These are phyloP conservation scores for Daedalea quercina DNA, from an alignment of 768 basidiomycete genomes.

Conservation along the genomic window DNA sequence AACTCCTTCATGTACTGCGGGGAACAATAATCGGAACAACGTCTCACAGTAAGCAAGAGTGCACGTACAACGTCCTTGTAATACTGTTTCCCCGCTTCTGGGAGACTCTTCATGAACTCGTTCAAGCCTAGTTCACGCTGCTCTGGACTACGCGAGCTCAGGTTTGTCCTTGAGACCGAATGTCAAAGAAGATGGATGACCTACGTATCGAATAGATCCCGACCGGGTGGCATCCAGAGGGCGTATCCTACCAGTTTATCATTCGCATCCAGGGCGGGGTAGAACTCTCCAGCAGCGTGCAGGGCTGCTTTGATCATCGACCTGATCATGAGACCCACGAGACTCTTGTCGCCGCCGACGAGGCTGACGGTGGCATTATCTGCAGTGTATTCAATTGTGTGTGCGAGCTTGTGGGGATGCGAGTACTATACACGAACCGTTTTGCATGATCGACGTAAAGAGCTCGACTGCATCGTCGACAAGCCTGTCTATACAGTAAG, in stretches of 20 bases:
- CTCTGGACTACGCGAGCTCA: conserved; percentile 3
- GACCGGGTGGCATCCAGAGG: conserved; percentile 9
- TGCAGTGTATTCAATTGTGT: background rate
- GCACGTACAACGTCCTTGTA: conserved; percentile 7
- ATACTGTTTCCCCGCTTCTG: conserved; percentile 14
- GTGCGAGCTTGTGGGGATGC: background rate
- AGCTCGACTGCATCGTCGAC: conserved; percentile 8
- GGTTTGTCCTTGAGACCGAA: background rate
- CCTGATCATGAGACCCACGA: conserved; percentile 5
- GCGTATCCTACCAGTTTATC: conserved; percentile 11
- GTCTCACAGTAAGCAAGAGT: background rate
- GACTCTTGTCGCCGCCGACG: conserved; percentile 12
- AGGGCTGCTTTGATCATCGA: conserved; percentile 14
- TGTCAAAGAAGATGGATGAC: background rate
- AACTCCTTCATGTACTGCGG: conserved; percentile 9
- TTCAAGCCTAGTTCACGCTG: conserved; percentile 11
- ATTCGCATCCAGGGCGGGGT: conserved; percentile 10
- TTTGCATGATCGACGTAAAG: conserved; percentile 11
- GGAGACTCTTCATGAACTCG: conserved; percentile 11
- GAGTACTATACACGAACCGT: conserved; percentile 4
- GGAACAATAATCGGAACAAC: background rate
- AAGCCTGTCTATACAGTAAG: background rate
- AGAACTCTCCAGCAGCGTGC: conserved; percentile 12
- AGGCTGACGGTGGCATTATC: conserved; percentile 8
- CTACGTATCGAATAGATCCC: conserved; percentile 11